A percentile compares a stretch with the other conserved stretches of the same genome.
Conservation (phyloP, 1,284 basidiomycete genomes). For the Uromyces viciae-fabae region DNA sequence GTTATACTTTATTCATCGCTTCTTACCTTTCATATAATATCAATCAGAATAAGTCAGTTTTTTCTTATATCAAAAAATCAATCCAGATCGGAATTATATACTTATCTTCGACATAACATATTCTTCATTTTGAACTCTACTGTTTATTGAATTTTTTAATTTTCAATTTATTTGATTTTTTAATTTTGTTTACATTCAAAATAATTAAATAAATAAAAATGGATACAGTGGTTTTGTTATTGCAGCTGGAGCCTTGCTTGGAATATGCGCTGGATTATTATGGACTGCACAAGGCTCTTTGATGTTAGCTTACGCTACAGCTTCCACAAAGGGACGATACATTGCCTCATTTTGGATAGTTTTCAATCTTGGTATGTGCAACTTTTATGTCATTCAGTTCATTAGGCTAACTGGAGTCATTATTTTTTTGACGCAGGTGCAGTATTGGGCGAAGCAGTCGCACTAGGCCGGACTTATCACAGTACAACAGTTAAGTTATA, state of each 20-base stretch:
- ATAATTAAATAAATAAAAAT: conserved; percentile 17
- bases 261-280: conserved; percentile 75
- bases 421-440: conserved; percentile 27
- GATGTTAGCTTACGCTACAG: conserved; percentile 74
- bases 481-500: conserved; percentile 20
- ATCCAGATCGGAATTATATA: too few species aligned
- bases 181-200: conserved; percentile 58
- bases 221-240: conserved; percentile 58
- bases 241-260: conserved; percentile 72
- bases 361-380: conserved; percentile 37
- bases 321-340: conserved; percentile 68
- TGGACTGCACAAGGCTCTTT: conserved; percentile 66
- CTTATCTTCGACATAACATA: too few species aligned
- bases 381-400: neutral
- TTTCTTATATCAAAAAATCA: neutral
- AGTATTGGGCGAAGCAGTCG: conserved; percentile 42
- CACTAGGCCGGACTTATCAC: conserved; percentile 23
- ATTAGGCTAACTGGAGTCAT: neutral
- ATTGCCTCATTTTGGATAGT: conserved; percentile 73
- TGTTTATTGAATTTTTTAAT: too few species aligned
- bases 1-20: conserved; percentile 64
- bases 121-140: too few species aligned
- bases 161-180: conserved; percentile 60
- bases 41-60: conserved; percentile 49
- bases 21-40: conserved; percentile 61